Evolutionary conservation across 2,329 filamentous ascomycete genomes (phyloP), one percentile per base, ranked within the genome.

Genomic region (Trichoderma brevicompactum): DNA sequence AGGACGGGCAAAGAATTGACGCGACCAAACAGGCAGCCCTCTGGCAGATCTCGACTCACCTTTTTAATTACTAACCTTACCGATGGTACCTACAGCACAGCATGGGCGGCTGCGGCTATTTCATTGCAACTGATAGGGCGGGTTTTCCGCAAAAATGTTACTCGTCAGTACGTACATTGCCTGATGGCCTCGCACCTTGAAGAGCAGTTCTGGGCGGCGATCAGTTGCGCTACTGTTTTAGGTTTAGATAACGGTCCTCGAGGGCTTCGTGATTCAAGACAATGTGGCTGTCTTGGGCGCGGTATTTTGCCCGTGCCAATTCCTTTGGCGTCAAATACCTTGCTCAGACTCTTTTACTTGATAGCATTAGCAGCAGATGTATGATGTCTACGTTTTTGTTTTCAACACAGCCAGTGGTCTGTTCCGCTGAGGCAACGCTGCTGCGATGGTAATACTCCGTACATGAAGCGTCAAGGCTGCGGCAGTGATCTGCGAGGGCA

Each of bases 91-190:
- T 19, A 38, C 15, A 32, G 15, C 23, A 38, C 15, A 32, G 15
- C 23, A 41, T 36, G 19, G 54, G 59, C 59, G 48, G 40, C 52
- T 64, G 52, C 61, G 61, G 61, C 52, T 64, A 56, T 64, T 64
- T 9, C 13, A 23, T 38, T 23, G n/a, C 17, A 34, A 49, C 19
- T 49, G 34, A 40, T 19, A 32, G 36, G 54, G 54, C 40, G 40
- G 55, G 23, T 28, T 49, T 46, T 40, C 44, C 17, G 56, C 54
- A 7, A 15, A 58, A 43, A 58, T 50, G 19, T n/a, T 34, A 9
- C 34, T 32, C 13, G 49, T 17, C n/a, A 28, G 17, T 32, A 34
- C 36, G 17, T n/a, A 23, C 34, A 54, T 44, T 34, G 40, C 19
- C 17, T 32, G 19, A n/a, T 19, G 23, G 23, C 23, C 23, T 28